Base-by-base conservation (phyloP, 805 yeast genomes). In the Cyberlindnera nakhonratchasimensis region DNA sequence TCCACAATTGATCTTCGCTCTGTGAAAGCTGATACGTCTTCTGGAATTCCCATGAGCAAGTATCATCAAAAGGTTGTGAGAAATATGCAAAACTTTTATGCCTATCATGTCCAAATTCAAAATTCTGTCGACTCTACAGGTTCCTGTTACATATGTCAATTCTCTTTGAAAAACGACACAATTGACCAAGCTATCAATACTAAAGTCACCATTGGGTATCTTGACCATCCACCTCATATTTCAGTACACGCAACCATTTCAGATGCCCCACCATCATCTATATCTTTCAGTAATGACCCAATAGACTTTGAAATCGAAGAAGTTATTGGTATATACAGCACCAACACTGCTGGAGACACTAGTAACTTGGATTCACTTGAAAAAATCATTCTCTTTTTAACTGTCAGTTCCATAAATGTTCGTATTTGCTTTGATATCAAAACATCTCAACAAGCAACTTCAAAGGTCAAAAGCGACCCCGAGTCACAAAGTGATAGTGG, bases 271-370 rank as follows among this genome's bases (percentile, higher is more conserved):
- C 24, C 37, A 18, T 11, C 30, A 18, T 13, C 14, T 18, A 6
- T 19, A 5, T 34, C 18, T 5, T 34, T 31, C 10, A 13, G 12
- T 7, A 20, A 13, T 26, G 20, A 25, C 12, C 28, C 24, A 19
- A 17, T 18, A 14, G 21, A 11, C 13, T 16, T 39, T 20, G 13
- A 23, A 10, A 10, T 36, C 14, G 14, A 26, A 5, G 45, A 41
- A 34, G 22, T 41, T 9, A 29, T 36, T 13, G 45, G 40, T 11
- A 32, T 41, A 6, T 41, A 19, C 30, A 12, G 11, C 24, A 26
- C 6, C 2, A 9, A n/a, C 3, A 5, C 17, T 4, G 2, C 7
- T n/a, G 23, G 14, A 6, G 18, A 13, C 4, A 8, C 3, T 7
- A 25, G 32, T 6, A n/a, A 32, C 3, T 12, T 22, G 29, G 22